A percentile compares a stretch with the other conserved stretches of the same genome.
Evolutionary conservation across 2,329 filamentous ascomycete genomes (phyloP).

Genomic region (Ilyonectria sp.): DNA sequence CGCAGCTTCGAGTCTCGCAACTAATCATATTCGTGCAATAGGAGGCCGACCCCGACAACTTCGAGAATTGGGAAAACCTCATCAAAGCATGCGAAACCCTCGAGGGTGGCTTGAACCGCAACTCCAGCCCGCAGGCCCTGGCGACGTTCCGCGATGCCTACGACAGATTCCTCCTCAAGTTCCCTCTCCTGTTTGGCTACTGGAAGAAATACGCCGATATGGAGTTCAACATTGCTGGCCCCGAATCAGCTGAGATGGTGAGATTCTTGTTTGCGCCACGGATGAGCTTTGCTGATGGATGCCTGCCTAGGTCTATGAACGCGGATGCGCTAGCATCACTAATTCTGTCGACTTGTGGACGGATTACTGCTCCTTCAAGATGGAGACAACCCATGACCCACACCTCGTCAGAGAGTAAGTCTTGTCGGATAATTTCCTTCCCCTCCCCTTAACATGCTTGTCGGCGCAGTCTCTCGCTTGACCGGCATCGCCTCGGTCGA

Average conservation of each 20-base stretch:
- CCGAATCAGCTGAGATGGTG: slow-evolving; percentile 97
- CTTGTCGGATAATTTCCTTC: slow-evolving; percentile 75
- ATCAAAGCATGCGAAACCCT: slow-evolving; percentile 86
- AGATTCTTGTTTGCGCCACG: slow-evolving; percentile 44
- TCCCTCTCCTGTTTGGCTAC: slow-evolving; percentile 96
- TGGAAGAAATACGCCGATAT: slow-evolving; percentile 99
- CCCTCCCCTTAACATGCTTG: slow-evolving; percentile 75
- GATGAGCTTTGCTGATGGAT: slow-evolving; percentile 29
- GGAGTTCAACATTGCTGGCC: slow-evolving; percentile 96
- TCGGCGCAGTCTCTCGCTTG: slow-evolving; percentile 60
- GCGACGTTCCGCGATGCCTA: slow-evolving; percentile 89
- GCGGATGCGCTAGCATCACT: slow-evolving; percentile 92
- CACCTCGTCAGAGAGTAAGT: slow-evolving; percentile 99
- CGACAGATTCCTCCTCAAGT: slow-evolving; percentile 94
- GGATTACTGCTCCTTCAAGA: slow-evolving; percentile 97
- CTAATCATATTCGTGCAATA: slow-evolving; percentile 51
- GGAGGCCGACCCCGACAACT: slow-evolving; percentile 86
- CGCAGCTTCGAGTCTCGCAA: slow-evolving; percentile 18
- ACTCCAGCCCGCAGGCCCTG: slow-evolving; percentile 95
- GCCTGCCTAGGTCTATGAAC: slow-evolving; percentile 85
- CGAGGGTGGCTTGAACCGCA: slow-evolving; percentile 94
- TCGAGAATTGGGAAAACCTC: slow-evolving; percentile 95
- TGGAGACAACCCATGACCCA: slow-evolving; percentile 95
- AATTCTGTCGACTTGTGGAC: slow-evolving; percentile 98
- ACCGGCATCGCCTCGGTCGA: slow-evolving; percentile 59